These are phyloP conservation scores for Mycena chlorophos DNA, from an alignment of 768 basidiomycete genomes.

Conservation along the genomic window DNA sequence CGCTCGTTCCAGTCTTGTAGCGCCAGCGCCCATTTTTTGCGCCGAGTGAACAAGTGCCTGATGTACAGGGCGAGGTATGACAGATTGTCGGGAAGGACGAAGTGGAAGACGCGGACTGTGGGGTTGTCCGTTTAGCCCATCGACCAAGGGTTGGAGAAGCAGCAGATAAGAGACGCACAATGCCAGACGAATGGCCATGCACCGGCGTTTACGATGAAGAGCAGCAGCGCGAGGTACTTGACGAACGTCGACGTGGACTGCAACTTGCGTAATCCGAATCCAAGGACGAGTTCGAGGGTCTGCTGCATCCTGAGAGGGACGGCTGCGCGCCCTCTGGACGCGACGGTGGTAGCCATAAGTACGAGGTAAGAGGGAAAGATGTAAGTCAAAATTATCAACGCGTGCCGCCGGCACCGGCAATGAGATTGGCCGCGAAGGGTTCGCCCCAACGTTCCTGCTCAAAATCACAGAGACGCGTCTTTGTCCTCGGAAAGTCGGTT, in stretches of 20 bases:
- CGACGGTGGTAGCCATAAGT: too few species aligned
- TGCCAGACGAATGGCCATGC: constrained; percentile 19
- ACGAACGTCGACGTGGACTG: background rate
- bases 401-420: too few species aligned
- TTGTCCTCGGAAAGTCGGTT: too few species aligned
- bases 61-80: background rate
- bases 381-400: too few species aligned
- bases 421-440: too few species aligned
- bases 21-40: background rate
- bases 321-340: too few species aligned
- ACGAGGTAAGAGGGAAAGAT: too few species aligned
- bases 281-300: background rate
- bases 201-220: constrained; percentile 11
- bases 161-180: constrained; percentile 1
- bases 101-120: background rate
- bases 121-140: too few species aligned
- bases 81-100: background rate
- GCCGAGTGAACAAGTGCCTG: background rate
- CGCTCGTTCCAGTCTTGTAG: background rate
- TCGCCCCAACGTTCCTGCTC: too few species aligned
- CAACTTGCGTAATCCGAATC: background rate
- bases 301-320: background rate
- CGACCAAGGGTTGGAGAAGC: too few species aligned
- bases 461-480: too few species aligned
- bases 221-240: constrained; percentile 1